phyloP scores from a whole-genome alignment of 2,329 filamentous ascomycete genomes.

The Aureobasidium sp. region DNA sequence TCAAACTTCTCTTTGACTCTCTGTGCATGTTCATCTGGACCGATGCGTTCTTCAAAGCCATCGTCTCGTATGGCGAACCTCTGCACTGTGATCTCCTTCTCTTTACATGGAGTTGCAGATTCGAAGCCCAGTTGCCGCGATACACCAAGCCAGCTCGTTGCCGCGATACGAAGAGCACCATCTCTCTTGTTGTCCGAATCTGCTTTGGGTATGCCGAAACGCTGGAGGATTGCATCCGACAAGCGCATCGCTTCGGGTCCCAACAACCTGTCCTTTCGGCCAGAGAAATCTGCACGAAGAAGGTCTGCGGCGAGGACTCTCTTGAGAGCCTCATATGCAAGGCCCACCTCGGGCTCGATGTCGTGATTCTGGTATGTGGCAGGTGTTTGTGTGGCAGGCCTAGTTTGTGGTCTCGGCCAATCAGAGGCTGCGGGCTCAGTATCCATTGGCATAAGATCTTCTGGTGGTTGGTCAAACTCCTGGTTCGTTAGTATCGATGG shows the following conservation, averaged over 20 bases:
- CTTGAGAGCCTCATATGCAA: constrained; percentile 35
- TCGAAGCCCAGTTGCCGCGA: constrained; percentile 27
- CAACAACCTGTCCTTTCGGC: constrained; percentile 30
- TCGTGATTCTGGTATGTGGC: not conserved
- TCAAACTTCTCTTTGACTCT: constrained; percentile 34
- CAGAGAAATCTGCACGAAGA: constrained; percentile 36
- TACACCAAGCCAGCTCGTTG: constrained; percentile 35
- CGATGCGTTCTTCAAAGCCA: constrained; percentile 22
- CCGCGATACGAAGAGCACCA: constrained; percentile 30
- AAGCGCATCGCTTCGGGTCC: constrained; percentile 40
- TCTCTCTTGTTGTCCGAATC: constrained; percentile 27
- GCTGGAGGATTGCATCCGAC: constrained; percentile 34
- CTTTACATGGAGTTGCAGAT: constrained; percentile 24
- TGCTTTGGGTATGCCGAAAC: constrained; percentile 28
- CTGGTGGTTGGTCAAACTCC: constrained; percentile 24
- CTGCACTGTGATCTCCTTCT: constrained; percentile 33
- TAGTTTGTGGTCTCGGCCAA: not conserved
- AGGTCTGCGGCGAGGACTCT: constrained; percentile 38
- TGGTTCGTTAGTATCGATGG: constrained; percentile 48
- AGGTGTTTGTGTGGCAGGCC: not conserved
- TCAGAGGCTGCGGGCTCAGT: not conserved
- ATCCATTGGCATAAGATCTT: constrained; percentile 16
- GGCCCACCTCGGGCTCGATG: constrained; percentile 14
- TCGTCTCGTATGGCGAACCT: constrained; percentile 23
- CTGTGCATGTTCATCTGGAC: constrained; percentile 28